Evolutionary conservation across 257 asterid species (phyloP), one percentile per base, ranked within the genome.

Genomic region (Plantago major): DNA sequence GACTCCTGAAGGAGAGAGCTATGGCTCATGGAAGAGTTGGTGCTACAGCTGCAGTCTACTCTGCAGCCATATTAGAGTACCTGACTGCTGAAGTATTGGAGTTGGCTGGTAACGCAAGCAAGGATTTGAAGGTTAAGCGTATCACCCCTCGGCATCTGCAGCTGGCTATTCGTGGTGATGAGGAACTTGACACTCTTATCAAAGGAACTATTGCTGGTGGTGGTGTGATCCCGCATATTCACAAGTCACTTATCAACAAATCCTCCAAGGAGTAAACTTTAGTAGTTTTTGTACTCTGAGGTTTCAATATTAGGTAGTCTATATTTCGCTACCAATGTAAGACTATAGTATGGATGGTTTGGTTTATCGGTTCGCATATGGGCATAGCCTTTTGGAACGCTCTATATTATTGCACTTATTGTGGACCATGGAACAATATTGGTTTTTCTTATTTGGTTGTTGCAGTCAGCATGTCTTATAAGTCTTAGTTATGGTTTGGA

Each of bases 61-160:
- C 58, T 22, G 58, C 58, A 52, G 58, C 58, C 33, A 52, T 52
- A 19, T 52, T 52, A 52, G 58, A 52, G 38, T 52, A 52, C 58
- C 15, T 52, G 14, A 48, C 54, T 12, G 54, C 54, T 19, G 54
- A 48, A 48, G 54, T 48, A 19, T 48, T 48, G 54, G 58, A 52
- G 58, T 52, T 52, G 58, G 58, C 58, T 52, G 58, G 58, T 18
- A 52, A 52, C 19, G 58, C 58, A 22, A 52, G 58, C 58, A 52
- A 52, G 33, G 58, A 52, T 52, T n/a, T 52, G 58, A 52, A 52
- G 33, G 58, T 52, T 28, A 52, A 52, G n/a, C 58, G 58, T 52
- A 52, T 52, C 58, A 52, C 58, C 58, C 58, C 58, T 2, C 42
- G 58, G 6, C 58, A 52, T 52, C 58, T 52, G 7, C 58, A 52